Conservation (phyloP, 1,139 yeast genomes). For the Geotrichum aggregatum region DNA sequence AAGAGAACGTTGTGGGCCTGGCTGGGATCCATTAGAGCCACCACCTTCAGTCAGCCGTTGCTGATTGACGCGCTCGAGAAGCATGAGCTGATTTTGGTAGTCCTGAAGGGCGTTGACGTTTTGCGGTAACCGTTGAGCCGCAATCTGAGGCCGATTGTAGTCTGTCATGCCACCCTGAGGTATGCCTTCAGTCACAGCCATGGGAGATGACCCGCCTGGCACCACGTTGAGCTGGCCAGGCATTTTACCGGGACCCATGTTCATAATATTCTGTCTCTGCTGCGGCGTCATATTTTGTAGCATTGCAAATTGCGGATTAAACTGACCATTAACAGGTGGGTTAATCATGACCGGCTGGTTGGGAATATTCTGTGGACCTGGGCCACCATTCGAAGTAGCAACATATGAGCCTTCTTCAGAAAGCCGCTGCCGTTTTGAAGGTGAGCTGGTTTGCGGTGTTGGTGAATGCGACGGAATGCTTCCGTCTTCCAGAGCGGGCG, state of each 20-base stretch:
- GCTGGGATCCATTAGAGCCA: constrained; percentile 26
- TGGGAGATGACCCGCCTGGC: constrained; percentile 14
- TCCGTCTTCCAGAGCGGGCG: constrained; percentile 25
- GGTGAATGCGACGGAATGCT: constrained; percentile 31
- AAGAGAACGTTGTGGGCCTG: constrained; percentile 16
- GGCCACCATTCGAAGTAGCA: constrained; percentile 12
- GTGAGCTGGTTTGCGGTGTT: constrained; percentile 33
- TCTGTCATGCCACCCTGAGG: not conserved
- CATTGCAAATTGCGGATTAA: constrained; percentile 17
- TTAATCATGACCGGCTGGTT: constrained; percentile 17
- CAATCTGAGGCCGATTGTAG: constrained; percentile 10
- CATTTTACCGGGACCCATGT: constrained; percentile 6
- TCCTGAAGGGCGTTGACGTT: constrained; percentile 52
- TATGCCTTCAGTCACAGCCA: constrained; percentile 1
- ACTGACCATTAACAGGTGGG: constrained; percentile 11
- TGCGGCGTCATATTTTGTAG: constrained; percentile 13
- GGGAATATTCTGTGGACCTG: constrained; percentile 17
- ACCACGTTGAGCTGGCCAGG: constrained; percentile 16
- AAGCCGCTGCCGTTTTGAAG: constrained; percentile 39
- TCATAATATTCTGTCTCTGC: constrained; percentile 13
- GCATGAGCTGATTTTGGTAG: constrained; percentile 70
- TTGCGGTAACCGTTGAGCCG: constrained; percentile 25
- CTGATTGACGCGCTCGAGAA: constrained; percentile 67
- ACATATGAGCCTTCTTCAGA: constrained; percentile 36
- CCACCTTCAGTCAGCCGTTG: constrained; percentile 46